Evolutionary conservation across 2,329 filamentous ascomycete genomes (phyloP), one percentile per base, ranked within the genome.

Genomic region (Neopestalotiopsis sp.): DNA sequence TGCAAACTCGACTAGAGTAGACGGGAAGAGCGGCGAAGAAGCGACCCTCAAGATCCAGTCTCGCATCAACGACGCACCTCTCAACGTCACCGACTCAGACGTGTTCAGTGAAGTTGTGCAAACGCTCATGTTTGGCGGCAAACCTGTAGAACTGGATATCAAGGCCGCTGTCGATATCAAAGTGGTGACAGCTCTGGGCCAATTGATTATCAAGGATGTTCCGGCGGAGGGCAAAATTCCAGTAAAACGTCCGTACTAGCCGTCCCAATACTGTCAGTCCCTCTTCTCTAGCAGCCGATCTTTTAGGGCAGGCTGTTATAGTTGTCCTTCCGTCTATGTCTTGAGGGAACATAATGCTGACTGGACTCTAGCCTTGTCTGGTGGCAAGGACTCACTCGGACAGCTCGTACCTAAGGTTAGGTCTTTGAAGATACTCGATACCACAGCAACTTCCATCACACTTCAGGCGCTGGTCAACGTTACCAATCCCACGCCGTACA

Each of bases 401-500:
- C 79, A 79, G 45, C 81, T 86, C 70, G 83, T 78, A 70, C 93
- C 94, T 17, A 87, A 90, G 74, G 84, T 97, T 69, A 89, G 90
- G 68, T 89, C 92, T 70, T 81, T 98, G 45, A 86, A 87, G 72
- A 89, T 98, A 68, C 77, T 92, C 56, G 89, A 92, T 68, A 97
- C 94, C 0, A 91, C 91, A 1, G 83, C 87, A 45, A 89, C 89
- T 2, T 92, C 92, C 3, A 84, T 98, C 61, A 89, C 87, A 24
- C 82, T 98, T 45, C 85, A 90, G 75, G 92, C 93, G 14, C 81
- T 84, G 52, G 86, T 97, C 75, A 97, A 96, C 77, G 86, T 97
- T 70, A 97, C 93, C 4, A 99, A 99, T 76, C 95, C 95, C 1
- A 97, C 95, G 0, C 87, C 91, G 4, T 98, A 98, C 78, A 91